Conservation (phyloP, 1,139 yeast species). For the Pneumocystis murina region DNA sequence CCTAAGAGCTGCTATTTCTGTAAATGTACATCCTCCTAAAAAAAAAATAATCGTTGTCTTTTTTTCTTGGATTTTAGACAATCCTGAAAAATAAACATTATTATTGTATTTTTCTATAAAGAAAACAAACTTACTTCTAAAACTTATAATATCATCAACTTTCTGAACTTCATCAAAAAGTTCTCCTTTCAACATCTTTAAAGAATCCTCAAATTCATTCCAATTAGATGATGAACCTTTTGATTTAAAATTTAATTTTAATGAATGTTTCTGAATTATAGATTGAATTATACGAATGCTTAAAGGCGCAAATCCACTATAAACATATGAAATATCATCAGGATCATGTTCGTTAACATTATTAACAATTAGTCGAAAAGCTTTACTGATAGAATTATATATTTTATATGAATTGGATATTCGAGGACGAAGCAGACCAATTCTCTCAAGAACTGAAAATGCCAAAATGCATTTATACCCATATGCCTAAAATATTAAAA, state of each 20-base stretch:
- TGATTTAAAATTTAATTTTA: constrained; percentile 12
- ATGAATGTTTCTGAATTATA: constrained; percentile 23
- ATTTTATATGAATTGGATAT: constrained; percentile 3
- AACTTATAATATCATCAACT: neutral
- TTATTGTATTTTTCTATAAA: constrained; percentile 4
- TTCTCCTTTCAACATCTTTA: constrained; percentile 25
- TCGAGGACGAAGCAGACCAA: constrained; percentile 24
- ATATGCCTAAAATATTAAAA: neutral
- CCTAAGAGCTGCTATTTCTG: constrained; percentile 56
- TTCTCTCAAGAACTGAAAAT: constrained; percentile 28
- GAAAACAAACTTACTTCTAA: neutral
- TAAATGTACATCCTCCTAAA: constrained; percentile 68
- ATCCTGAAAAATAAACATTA: neutral
- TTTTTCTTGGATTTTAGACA: constrained; percentile 15
- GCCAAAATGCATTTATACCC: constrained; percentile 34
- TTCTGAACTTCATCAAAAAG: constrained; percentile 22
- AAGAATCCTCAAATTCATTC: constrained; percentile 24
- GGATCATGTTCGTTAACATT: constrained; percentile 22
- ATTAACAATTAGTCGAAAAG: constrained; percentile 21
- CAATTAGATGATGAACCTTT: neutral
- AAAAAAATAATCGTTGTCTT: constrained; percentile 35
- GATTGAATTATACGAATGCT: constrained; percentile 30
- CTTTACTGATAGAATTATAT: constrained; percentile 16
- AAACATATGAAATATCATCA: constrained; percentile 25
- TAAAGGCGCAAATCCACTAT: constrained; percentile 36